phyloP scores from a whole-genome alignment of 1,139 yeast species.

The Kodamaea sp. region DNA sequence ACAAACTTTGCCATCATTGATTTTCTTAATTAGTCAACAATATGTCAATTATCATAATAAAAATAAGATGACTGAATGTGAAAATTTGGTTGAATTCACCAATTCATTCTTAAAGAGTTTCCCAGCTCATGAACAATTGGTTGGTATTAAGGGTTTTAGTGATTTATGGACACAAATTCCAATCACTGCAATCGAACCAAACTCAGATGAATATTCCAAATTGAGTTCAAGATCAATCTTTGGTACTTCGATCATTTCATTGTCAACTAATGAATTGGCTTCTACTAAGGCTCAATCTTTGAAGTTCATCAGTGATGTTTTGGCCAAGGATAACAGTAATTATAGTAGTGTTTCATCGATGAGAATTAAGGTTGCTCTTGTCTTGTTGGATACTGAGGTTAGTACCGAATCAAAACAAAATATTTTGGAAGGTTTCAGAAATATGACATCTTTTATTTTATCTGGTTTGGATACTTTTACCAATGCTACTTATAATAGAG shows the following conservation, averaged over 20 bases:
- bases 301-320: slow-evolving; percentile 48
- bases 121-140: slow-evolving; percentile 63
- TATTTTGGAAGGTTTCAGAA: slow-evolving; percentile 44
- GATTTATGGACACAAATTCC: slow-evolving; percentile 55
- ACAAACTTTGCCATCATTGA: slow-evolving; percentile 63
- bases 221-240: slow-evolving; percentile 58
- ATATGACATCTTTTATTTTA: slow-evolving; percentile 37
- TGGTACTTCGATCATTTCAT: slow-evolving; percentile 56
- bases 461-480: slow-evolving; percentile 32
- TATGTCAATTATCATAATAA: slow-evolving; percentile 52
- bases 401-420: slow-evolving; percentile 22
- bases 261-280: slow-evolving; percentile 47
- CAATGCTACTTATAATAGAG: slow-evolving; percentile 15
- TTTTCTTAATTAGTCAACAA: slow-evolving; percentile 79
- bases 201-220: slow-evolving; percentile 33
- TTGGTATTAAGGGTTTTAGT: slow-evolving; percentile 54
- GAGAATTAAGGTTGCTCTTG: slow-evolving; percentile 57
- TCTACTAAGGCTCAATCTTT: slow-evolving; percentile 50
- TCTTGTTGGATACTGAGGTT: slow-evolving; percentile 47
- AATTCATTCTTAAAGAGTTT: slow-evolving; percentile 67
- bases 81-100: slow-evolving; percentile 66
- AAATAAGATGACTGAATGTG: slow-evolving; percentile 62
- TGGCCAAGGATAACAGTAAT: slow-evolving; percentile 42
- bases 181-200: slow-evolving; percentile 30
- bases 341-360: slow-evolving; percentile 38